Base-by-base conservation (phyloP, 352 stramenopile species). In the Blastocystis sp. region DNA sequence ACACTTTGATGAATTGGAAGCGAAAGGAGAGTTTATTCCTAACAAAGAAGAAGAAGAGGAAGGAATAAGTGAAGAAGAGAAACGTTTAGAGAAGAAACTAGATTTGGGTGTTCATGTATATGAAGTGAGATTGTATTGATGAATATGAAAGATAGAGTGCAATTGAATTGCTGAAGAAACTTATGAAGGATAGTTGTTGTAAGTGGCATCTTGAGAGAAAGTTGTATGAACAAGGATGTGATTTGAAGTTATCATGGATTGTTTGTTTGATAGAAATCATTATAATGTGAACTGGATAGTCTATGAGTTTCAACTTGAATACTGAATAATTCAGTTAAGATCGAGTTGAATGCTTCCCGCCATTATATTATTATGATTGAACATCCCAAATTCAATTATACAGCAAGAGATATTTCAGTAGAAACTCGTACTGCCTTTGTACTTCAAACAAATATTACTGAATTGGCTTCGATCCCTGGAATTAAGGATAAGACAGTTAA, bases 401-500 rank as follows among this genome's bases (percentile, higher is more conserved):
- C n/a, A n/a, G n/a, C n/a, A n/a, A n/a, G n/a, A n/a, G n/a, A n/a
- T n/a, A n/a, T n/a, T n/a, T n/a, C n/a, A n/a, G n/a, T n/a, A n/a
- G n/a, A n/a, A n/a, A n/a, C n/a, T n/a, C n/a, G n/a, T n/a, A n/a
- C n/a, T n/a, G n/a, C n/a, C n/a, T n/a, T n/a, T n/a, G n/a, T n/a
- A n/a, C n/a, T n/a, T n/a, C n/a, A n/a, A n/a, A n/a, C n/a, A n/a
- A n/a, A n/a, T n/a, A n/a, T n/a, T n/a, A n/a, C n/a, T n/a, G n/a
- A n/a, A n/a, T n/a, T n/a, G n/a, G n/a, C n/a, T n/a, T n/a, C n/a
- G 63, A 39, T 75, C 29, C 88, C 88, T 56, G 88, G 88, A 21
- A 89, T 89, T 49, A 85, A 85, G 21, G 57, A 87, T 29, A 49
- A n/a, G 49, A 78, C 75, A 39, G 66, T 73, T 29, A 51, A 89